These are phyloP conservation scores for Arthrobotrys sinensis DNA, from an alignment of 2,329 filamentous ascomycete species.

Conservation along the genomic window DNA sequence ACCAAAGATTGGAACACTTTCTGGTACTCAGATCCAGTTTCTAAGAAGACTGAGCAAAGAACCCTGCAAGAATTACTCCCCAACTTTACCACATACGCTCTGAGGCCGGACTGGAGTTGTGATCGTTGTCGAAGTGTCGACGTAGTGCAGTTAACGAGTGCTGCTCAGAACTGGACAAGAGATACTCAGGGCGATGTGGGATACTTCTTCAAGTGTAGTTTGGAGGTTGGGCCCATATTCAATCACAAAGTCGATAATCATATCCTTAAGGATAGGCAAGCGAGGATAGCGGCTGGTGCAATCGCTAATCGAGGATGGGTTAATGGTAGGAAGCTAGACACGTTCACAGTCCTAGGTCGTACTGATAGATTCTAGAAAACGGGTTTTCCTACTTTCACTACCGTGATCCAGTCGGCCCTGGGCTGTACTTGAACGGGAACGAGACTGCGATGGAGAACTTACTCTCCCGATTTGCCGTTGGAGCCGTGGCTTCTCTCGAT, in stretches of 20 bases:
- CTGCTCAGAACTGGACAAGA: slow-evolving; percentile 12
- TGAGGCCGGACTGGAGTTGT: too few relatives aligned
- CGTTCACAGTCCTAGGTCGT: neutral
- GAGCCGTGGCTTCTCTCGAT: slow-evolving; percentile 26
- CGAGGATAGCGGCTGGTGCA: slow-evolving; percentile 32
- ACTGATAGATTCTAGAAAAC: slow-evolving; percentile 16
- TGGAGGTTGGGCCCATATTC: slow-evolving; percentile 20
- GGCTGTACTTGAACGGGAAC: slow-evolving; percentile 22
- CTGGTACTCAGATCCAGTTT: too few relatives aligned
- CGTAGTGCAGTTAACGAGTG: slow-evolving; percentile 30
- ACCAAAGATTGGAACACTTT: too few relatives aligned
- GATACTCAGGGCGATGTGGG: slow-evolving; percentile 16
- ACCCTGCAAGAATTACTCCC: too few relatives aligned
- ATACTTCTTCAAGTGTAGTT: slow-evolving; percentile 18
- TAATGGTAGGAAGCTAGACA: slow-evolving; percentile 6
- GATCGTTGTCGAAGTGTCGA: neutral
- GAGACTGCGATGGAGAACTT: slow-evolving; percentile 21
- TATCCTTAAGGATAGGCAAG: slow-evolving; percentile 26
- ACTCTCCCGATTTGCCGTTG: slow-evolving; percentile 24
- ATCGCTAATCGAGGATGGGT: slow-evolving; percentile 30
- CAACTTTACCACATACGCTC: too few relatives aligned
- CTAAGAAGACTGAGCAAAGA: too few relatives aligned
- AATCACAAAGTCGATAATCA: slow-evolving; percentile 30
- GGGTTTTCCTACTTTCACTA: slow-evolving; percentile 39
- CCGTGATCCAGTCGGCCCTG: slow-evolving; percentile 21